Evolutionary conservation across 495 filamentous ascomycete species (phyloP).

Genomic region (Rostrohypoxylon terebratum): DNA sequence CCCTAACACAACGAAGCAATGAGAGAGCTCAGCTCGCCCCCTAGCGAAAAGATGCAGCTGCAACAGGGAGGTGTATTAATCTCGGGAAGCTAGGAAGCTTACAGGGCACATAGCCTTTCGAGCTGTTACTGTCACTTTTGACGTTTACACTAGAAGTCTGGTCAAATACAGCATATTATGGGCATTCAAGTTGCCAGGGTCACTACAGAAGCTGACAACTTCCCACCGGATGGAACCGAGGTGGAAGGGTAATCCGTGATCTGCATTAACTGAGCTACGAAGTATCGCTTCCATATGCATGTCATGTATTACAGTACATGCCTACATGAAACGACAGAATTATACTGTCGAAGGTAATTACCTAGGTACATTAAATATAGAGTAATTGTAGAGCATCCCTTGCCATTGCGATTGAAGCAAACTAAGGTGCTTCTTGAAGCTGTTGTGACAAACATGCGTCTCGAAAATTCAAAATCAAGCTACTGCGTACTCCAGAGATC

Average conservation of each 20-base stretch:
- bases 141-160: conserved; percentile 25
- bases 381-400: conserved; percentile 2
- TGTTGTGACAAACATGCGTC: neutral
- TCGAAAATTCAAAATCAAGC: neutral
- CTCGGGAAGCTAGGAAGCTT: conserved; percentile 36
- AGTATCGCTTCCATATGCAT: no score
- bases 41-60: conserved; percentile 34
- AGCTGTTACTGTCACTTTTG: conserved; percentile 34
- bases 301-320: conserved; percentile 4
- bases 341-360: neutral
- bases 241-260: conserved; percentile 35
- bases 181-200: conserved; percentile 32
- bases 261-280: conserved; percentile 33
- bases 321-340: neutral
- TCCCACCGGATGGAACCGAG: conserved; percentile 42
- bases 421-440: neutral
- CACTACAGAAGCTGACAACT: conserved; percentile 40
- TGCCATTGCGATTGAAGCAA: neutral
- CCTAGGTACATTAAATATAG: neutral
- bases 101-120: conserved; percentile 29
- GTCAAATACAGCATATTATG: conserved; percentile 41
- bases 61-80: conserved; percentile 30
- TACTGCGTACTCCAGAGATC: conserved; percentile 26
- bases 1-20: conserved; percentile 10
- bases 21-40: conserved; percentile 35